Conservation (phyloP, 805 yeast genomes). For the Grigorovia yakushimaensis region DNA sequence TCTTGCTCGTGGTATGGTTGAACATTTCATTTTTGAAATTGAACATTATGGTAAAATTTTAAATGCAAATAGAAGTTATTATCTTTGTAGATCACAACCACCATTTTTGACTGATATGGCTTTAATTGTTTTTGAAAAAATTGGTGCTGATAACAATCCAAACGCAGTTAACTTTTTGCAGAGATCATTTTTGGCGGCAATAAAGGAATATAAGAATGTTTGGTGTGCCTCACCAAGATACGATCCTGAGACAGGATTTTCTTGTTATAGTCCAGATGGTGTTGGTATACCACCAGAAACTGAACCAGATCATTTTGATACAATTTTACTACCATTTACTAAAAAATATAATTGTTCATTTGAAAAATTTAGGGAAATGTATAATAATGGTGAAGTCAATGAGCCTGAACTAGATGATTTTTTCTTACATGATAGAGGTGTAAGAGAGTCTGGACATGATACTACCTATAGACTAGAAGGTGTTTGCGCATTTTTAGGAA, state of each 20-base stretch:
- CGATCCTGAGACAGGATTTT: slow-evolving; percentile 66
- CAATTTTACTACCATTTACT: slow-evolving; percentile 59
- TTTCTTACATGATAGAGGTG: slow-evolving; percentile 86
- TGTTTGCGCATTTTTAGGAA: slow-evolving; percentile 78
- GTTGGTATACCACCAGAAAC: slow-evolving; percentile 96
- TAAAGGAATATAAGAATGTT: slow-evolving; percentile 71
- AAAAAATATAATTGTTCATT: slow-evolving; percentile 47
- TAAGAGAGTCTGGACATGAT: slow-evolving; percentile 94
- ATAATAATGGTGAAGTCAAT: slow-evolving; percentile 52
- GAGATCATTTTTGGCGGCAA: slow-evolving; percentile 66
- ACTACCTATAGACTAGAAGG: slow-evolving; percentile 88
- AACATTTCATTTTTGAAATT: slow-evolving; percentile 85
- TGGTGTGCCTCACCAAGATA: slow-evolving; percentile 73
- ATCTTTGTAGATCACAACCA: slow-evolving; percentile 87
- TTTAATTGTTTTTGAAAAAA: slow-evolving; percentile 50
- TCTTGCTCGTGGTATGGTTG: slow-evolving; percentile 82
- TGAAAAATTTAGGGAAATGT: slow-evolving; percentile 57
- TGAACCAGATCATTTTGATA: slow-evolving; percentile 77
- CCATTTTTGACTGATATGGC: slow-evolving; percentile 95
- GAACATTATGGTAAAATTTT: slow-evolving; percentile 83
- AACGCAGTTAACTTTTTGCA: slow-evolving; percentile 51
- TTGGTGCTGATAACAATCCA: slow-evolving; percentile 38
- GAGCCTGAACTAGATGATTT: slow-evolving; percentile 86
- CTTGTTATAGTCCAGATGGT: slow-evolving; percentile 86
- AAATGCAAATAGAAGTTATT: slow-evolving; percentile 90